Base-by-base conservation (phyloP, 2,329 filamentous ascomycete genomes). In the Pseudopyrenochaeta lycopersici region DNA sequence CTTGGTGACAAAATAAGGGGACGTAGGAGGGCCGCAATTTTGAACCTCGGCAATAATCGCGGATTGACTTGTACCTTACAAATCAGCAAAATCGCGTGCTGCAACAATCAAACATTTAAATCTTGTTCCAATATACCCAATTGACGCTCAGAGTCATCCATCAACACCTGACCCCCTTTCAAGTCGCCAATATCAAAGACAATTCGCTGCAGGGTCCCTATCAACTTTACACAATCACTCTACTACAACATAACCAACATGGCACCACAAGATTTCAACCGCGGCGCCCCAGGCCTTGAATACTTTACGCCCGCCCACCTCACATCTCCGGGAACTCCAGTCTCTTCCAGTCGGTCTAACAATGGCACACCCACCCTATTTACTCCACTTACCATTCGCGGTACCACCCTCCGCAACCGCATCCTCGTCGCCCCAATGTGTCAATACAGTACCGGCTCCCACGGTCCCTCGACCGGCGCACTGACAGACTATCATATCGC, bases 261-360 rank as follows among this genome's bases (percentile, higher is more conserved):
- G 70, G 57, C 70, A 17, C 63, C 66, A 7, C 48, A 58, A 52
- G 66, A 70, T 21, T 59, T 71, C 44, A 73, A 73, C 47, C 38
- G 45, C 9, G 66, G 67, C 15, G 66, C 67, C 21, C 53, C 62
- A 14, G 60, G 57, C 44, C 50, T 76, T 33, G 67, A 78, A 10
- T 82, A 79, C 71, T 82, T 79, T 67, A 81, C 79, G 1, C 80
- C 80, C 9, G 62, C 73, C 10, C 80, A 82, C 58, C 48, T 71
- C 36, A 70, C 68, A 12, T 74, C 73, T 3, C 78, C 80, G 4
- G 80, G 79, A 14, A 78, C 65, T 1, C 64, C 65, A 4, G 30
- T 47, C 10, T 44, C 55, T n/a, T 40, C 42, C 14, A 36, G 42
- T 20, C 55, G 54, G 31, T 7, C 32, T 9, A 49, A 54, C 32